Evolutionary conservation across 805 yeast species (phyloP), one percentile per base, ranked within the genome.

Genomic region (Saturnispora serradocipensis): DNA sequence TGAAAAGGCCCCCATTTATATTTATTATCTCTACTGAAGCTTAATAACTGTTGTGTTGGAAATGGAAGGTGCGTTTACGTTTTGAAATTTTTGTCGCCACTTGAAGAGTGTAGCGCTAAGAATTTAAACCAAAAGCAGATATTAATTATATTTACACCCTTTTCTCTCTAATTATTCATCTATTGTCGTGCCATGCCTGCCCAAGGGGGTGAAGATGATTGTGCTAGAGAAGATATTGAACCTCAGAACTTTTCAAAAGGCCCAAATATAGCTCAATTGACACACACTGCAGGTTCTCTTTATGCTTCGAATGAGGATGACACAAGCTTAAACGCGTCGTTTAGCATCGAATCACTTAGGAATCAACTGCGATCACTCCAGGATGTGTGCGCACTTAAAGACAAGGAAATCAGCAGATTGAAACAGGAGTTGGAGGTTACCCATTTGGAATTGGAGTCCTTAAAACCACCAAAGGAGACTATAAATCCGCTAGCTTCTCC

Each of bases 401-500:
- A 38, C 22, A 9, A 16, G 4, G 42, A 38, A 13, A 38, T 38
- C 11, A 38, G 22, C 42, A 38, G 42, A 3, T 11, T 38, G 5
- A 38, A 6, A 11, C 42, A 18, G 9, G 42, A 38, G 10, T 38
- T 38, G 25, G 25, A 15, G 5, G 9, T 15, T 18, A 24, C 22
- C 8, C 13, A 24, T 9, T 16, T 18, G 24, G 24, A 38, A 18
- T 38, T 38, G 24, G 42, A 38, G 22, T 9, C 24, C 8, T 16
- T 38, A n/a, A n/a, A n/a, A 6, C 4, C 16, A 9, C 20, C 24
- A 43, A 4, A 27, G 18, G 16, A 22, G 10, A 9, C 24, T 2
- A 20, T 62, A 22, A 59, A 63, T 48, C 66, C 66, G 18, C 48
- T 61, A 43, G 61, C 55, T 45, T 48, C 64, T 16, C 67, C 67